Base-by-base conservation (phyloP, 2,329 filamentous ascomycete species). In the Fusarium bulbicola region DNA sequence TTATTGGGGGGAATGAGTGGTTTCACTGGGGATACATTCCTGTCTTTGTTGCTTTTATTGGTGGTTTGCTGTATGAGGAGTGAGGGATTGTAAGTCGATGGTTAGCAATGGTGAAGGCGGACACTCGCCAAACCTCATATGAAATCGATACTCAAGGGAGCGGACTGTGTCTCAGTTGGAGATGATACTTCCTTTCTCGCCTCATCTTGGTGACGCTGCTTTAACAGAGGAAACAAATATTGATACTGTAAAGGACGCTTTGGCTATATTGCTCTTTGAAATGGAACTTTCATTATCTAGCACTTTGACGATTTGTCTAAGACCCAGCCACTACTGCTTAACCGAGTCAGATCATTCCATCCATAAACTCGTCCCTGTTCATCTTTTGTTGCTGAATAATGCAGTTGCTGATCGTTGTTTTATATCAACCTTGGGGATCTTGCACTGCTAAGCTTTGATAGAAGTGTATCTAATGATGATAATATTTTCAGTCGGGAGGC, bases 1-100 rank as follows among this genome's bases (percentile, higher is more conserved):
- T 65, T 13, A 58, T 73, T 26, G 74, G 72, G 13, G 60, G 72
- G 6, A 71, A 71, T 9, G 62, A 76, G 36, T 77, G 74, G 74
- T 59, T 64, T 43, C 73, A 76, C n/a, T 77, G 75, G 75, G 30
- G 57, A 4, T 68, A 69, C 43, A 57, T 58, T 10, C 74, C 74
- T 4, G 24, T 77, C 11, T 43, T 54, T 42, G 36, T 34, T 9
- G 59, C 24, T 2, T 50, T 72, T 4, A 50, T 56, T 8, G 53
- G 20, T n/a, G 63, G 67, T 21, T 21, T 71, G n/a, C n/a, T 70
- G 21, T 67, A 66, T 21, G n/a, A 53, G 7, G 9, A 32, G 34
- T 59, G 32, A 53, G 8, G 16, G 11, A n/a, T 9, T 7, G 24
- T 1, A 4, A 18, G 13, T 28, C 8, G 6, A 18, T 18, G 15